phyloP scores from a whole-genome alignment of 2,329 filamentous ascomycete genomes.

The Botryotinia calthae region DNA sequence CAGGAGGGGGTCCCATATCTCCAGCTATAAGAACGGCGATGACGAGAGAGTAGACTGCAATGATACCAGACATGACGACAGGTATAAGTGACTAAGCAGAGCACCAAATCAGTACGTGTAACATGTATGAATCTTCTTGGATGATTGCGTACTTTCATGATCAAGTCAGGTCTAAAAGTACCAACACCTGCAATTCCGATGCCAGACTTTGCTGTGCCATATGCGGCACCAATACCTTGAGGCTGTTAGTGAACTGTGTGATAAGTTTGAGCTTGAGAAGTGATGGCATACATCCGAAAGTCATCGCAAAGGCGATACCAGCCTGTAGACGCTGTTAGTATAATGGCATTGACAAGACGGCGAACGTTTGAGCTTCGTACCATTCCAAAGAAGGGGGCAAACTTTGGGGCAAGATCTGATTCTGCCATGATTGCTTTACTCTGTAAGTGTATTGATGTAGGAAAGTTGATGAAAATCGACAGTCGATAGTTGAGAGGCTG shows the following conservation, averaged over 20 bases:
- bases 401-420: slow-evolving; percentile 68
- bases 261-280: background rate
- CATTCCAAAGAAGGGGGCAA: slow-evolving; percentile 87
- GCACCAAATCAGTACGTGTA: slow-evolving; percentile 8
- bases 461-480: slow-evolving; percentile 21
- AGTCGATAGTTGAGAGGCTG: slow-evolving; percentile 12
- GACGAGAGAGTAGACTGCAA: slow-evolving; percentile 96
- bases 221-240: slow-evolving; percentile 65
- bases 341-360: slow-evolving; percentile 17
- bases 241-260: background rate
- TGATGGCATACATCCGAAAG: slow-evolving; percentile 68
- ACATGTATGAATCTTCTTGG: background rate
- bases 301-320: slow-evolving; percentile 78
- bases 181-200: slow-evolving; percentile 85
- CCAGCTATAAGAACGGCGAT: slow-evolving; percentile 94
- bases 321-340: slow-evolving; percentile 50
- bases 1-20: slow-evolving; percentile 72
- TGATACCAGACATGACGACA: slow-evolving; percentile 98
- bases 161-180: slow-evolving; percentile 80
- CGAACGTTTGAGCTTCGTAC: slow-evolving; percentile 49
- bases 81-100: slow-evolving; percentile 66
- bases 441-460: slow-evolving; percentile 13
- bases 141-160: slow-evolving; percentile 74
- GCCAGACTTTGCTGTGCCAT: slow-evolving; percentile 83
- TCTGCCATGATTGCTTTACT: slow-evolving; percentile 48